Base-by-base conservation (phyloP, 495 filamentous ascomycete species). In the Penicillium alfredii region DNA sequence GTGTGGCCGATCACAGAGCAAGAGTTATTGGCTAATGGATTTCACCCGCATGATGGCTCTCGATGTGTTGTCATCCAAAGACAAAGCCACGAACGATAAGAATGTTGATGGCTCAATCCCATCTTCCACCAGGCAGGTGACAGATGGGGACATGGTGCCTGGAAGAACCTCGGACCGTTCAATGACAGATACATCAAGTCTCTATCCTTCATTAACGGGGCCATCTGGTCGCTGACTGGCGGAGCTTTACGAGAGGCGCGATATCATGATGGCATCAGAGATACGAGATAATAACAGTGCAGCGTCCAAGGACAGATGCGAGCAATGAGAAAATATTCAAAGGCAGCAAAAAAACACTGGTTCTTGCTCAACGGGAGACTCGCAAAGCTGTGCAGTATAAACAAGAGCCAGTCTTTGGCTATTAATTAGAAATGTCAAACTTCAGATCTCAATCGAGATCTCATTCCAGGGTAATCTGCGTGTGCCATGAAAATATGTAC, bases 251-350 rank as follows among this genome's bases (percentile, higher is more conserved):
- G 67, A 40, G 14, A 44, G 42, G 53, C 47, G 11, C 21, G 66
- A 66, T 41, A 47, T 49, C 15, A 53, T 47, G 0, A 70, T 70
- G 69, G 38, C 28, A 4, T 39, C 48, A 3, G 48, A 47, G 30
- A 31, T 47, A 8, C 22, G 44, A 12, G 48, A 45, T 0, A 42
- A 38, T 26, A 69, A 62, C 42, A 44, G 64, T 13, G n/a, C n/a
- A 69, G 68, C 40, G 62, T 67, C 20, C 66, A 63, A 53, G 64
- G 55, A 25, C 60, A 68, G 45, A 53, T 53, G 7, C 47, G 57
- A 10, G 66, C 61, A 0, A 49, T 60, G 42, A 21, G 33, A 24
- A 66, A 60, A n/a, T n/a, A n/a, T n/a, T n/a, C n/a, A n/a, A n/a
- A n/a, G n/a, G n/a, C n/a, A n/a, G n/a, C n/a, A n/a, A n/a, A n/a